Base-by-base conservation (phyloP, 129 eudicot genomes). In the Dittrichia graveolens region DNA sequence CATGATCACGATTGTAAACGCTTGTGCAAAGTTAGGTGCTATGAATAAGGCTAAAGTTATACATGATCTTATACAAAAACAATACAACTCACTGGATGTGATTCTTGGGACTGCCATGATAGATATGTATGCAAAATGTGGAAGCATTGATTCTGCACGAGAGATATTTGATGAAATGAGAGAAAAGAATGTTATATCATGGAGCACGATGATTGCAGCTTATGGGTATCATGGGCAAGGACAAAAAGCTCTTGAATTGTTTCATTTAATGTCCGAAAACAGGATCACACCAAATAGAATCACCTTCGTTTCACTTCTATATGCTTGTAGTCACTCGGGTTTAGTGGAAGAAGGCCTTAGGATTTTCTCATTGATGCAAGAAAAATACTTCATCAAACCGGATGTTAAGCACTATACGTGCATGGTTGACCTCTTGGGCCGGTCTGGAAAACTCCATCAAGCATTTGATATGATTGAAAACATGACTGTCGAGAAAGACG, bases 171-270 rank as follows among this genome's bases (percentile, higher is more conserved):
- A 89, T 71, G 43, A 61, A 7, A 76, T 83, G 96, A 78, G 79
- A 41, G 82, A 79, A 42, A 86, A 69, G 80, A 83, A 89, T 37
- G 87, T 86, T 54, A 69, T 89, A 48, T 40, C 96, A 2, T 89
- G 91, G 91, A 89, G 89, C 45, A 80, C 91, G 4, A 83, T 89
- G 91, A 89, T 86, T 77, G 84, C 89, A 9, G 96, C 89, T 38
- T 82, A 86, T 16, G 89, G 91, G 39, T 83, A 74, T 74, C 91
- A 89, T 15, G 91, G 96, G 45, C 79, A 77, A 58, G 96, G 89
- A 3, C 68, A 58, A 50, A 78, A 89, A 56, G 96, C 91, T 50
- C 87, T 89, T 1, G 87, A 86, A 40, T 67, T 89, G 77, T 86
- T 89, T 61, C 73, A 62, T 12, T 34, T 66, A 76, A 86, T 89